These are phyloP conservation scores for Wickerhamiella cacticola DNA, from an alignment of 805 yeast species.

Conservation along the genomic window DNA sequence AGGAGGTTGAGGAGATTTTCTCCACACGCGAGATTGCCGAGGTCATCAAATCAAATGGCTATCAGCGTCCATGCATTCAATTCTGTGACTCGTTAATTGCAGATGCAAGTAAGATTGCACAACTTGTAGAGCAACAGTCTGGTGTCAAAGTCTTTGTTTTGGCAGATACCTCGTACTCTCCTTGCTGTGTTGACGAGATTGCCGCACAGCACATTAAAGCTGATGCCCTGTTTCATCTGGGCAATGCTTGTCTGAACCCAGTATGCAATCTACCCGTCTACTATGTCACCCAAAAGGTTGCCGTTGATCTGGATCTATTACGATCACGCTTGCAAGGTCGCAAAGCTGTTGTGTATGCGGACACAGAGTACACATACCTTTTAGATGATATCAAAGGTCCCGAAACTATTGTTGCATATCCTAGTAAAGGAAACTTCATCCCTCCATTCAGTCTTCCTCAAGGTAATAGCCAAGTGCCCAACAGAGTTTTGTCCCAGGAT, in stretches of 20 bases:
- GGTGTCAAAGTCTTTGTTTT: slow-evolving; percentile 50
- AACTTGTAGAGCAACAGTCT: slow-evolving; percentile 26
- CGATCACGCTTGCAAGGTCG: slow-evolving; percentile 35
- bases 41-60: slow-evolving; percentile 32
- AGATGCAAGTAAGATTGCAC: slow-evolving; percentile 64
- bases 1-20: slow-evolving; percentile 41
- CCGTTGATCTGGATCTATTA: slow-evolving; percentile 34
- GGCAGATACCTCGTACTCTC: slow-evolving; percentile 91
- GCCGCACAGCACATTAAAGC: slow-evolving; percentile 89
- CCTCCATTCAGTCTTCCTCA: slow-evolving; percentile 13
- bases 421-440: slow-evolving; percentile 17
- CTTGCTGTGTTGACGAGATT: slow-evolving; percentile 94
- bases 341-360: slow-evolving; percentile 49
- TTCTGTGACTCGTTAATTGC: slow-evolving; percentile 74
- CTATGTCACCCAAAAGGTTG: slow-evolving; percentile 66
- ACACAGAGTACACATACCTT: slow-evolving; percentile 47
- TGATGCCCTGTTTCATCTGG: slow-evolving; percentile 82
- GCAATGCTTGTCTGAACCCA: slow-evolving; percentile 85
- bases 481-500: slow-evolving; percentile 13
- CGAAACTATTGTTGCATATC: slow-evolving; percentile 24
- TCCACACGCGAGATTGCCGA: slow-evolving; percentile 38
- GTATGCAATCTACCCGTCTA: slow-evolving; percentile 60
- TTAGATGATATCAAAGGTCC: slow-evolving; percentile 28
- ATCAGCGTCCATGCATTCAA: slow-evolving; percentile 60
- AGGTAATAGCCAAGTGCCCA: slow-evolving; percentile 8